Conservation (phyloP, 2,329 filamentous ascomycete species). For the Colletotrichum phormii region DNA sequence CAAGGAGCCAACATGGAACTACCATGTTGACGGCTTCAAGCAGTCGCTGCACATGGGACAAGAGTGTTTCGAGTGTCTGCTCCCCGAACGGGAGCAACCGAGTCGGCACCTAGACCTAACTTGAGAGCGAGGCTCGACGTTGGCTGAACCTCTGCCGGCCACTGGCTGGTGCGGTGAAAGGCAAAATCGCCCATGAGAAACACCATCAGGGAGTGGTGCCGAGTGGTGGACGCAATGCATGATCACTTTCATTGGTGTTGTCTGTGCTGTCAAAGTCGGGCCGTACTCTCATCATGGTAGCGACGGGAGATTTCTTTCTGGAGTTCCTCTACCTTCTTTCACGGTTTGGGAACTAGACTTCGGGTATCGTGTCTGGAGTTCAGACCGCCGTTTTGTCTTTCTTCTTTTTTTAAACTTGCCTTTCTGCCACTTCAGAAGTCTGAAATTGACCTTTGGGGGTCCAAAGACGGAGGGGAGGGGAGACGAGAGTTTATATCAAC, state of each 20-base stretch:
- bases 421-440: not conserved
- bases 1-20: constrained; percentile 13
- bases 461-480: not conserved
- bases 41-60: constrained; percentile 9
- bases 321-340: not conserved
- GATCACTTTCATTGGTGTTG: not conserved
- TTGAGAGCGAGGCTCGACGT: not conserved
- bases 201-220: not conserved
- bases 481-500: not conserved
- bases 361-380: not conserved
- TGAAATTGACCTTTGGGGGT: not conserved
- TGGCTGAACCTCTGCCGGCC: constrained; percentile 20
- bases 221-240: not conserved
- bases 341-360: not conserved
- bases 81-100: constrained; percentile 29
- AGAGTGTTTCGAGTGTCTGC: constrained; percentile 17
- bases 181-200: not conserved
- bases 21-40: not conserved
- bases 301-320: not conserved
- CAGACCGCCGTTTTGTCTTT: not conserved
- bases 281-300: not conserved
- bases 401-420: not conserved
- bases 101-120: not conserved
- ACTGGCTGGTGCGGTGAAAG: not conserved
- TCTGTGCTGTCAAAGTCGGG: not conserved